Evolutionary conservation across 1,139 yeast species (phyloP).

Genomic region (Pichia sp.): DNA sequence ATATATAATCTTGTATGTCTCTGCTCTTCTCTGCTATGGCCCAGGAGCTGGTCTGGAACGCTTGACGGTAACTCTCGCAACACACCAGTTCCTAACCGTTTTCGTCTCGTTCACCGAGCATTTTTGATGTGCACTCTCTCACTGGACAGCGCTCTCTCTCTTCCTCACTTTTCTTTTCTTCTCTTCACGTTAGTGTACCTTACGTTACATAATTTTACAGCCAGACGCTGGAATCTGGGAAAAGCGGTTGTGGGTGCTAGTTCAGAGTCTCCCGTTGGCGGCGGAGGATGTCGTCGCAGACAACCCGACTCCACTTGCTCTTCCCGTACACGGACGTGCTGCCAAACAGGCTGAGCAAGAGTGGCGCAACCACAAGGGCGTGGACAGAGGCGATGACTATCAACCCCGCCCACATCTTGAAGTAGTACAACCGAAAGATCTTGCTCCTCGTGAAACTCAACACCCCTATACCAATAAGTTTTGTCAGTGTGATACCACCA

Average conservation of each 20-base stretch:
- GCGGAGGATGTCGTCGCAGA: constrained; percentile 6
- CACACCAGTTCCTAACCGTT: not conserved
- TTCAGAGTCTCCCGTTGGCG: not conserved
- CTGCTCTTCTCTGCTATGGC: too few relatives aligned
- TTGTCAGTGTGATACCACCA: constrained; percentile 86
- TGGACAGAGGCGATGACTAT: constrained; percentile 75
- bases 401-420: constrained; percentile 91
- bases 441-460: constrained; percentile 81
- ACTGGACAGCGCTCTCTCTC: not conserved
- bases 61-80: not conserved
- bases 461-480: constrained; percentile 80
- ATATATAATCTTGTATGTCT: not conserved
- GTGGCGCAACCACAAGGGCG: constrained; percentile 73
- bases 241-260: not conserved
- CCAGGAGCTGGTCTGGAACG: too few relatives aligned
- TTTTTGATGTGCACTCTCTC: not conserved
- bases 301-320: constrained; percentile 10
- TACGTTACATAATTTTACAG: not conserved
- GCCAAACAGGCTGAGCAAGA: constrained; percentile 62
- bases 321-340: constrained; percentile 7
- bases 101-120: not conserved
- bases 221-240: not conserved
- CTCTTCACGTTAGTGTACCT: too few relatives aligned
- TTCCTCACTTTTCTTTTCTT: not conserved
- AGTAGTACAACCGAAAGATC: constrained; percentile 87